Percentiles rank a stretch among this genome's conserved stretches.
These are phyloP conservation scores for Solanum hybrid DNA, from an alignment of 305 asterid species.

Conservation along the genomic window DNA sequence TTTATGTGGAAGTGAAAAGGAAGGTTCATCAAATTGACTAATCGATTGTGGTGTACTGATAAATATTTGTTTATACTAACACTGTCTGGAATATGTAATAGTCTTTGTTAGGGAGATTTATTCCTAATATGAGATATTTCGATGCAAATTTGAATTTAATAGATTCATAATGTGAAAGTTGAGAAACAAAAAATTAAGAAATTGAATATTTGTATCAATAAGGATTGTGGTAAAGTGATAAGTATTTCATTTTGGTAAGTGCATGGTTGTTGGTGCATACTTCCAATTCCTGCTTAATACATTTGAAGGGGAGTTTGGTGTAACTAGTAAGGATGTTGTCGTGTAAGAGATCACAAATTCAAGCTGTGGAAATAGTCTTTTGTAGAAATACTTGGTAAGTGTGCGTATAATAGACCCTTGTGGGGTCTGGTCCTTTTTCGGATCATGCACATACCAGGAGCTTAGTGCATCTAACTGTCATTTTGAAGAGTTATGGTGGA, in stretches of 20 bases:
- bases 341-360: neutral
- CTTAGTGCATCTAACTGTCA: neutral
- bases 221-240: neutral
- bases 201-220: neutral
- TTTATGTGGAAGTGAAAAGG: neutral
- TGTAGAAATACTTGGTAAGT: neutral
- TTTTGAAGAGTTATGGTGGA: neutral
- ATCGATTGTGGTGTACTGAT: neutral
- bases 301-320: neutral
- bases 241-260: neutral
- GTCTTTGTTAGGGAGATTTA: neutral
- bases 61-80: neutral
- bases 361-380: neutral
- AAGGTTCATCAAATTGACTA: neutral
- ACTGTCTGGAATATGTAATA: rapidly evolving
- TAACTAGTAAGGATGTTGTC: neutral
- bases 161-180: too few species aligned
- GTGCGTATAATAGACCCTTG: neutral
- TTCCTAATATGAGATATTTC: neutral
- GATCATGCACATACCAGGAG: neutral
- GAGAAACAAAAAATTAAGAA: neutral
- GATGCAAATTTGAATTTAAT: neutral
- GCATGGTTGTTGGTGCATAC: neutral
- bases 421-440: too few species aligned
- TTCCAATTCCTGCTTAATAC: neutral